Evolutionary conservation across 2,329 filamentous ascomycete species (phyloP).

Genomic region (Fonsecaea monophora): DNA sequence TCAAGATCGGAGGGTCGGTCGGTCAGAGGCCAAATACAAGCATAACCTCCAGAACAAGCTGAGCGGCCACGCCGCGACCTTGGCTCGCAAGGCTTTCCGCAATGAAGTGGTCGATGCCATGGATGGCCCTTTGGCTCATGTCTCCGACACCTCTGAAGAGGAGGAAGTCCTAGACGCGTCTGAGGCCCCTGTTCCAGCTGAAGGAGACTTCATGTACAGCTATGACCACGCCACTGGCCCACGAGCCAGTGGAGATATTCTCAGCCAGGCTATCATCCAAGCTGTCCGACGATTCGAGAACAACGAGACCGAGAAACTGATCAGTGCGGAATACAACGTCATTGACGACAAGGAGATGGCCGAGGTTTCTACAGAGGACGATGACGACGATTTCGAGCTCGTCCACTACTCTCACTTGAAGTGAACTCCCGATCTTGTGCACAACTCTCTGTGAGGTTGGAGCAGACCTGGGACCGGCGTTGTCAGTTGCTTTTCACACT

Average conservation of each 20-base stretch:
- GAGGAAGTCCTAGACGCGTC: slow-evolving; percentile 48
- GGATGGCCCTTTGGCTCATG: slow-evolving; percentile 37
- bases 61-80: slow-evolving; percentile 30
- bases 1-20: slow-evolving; percentile 23
- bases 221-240: slow-evolving; percentile 60
- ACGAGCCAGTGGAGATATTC: slow-evolving; percentile 62
- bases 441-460: background rate
- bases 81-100: slow-evolving; percentile 42
- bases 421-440: slow-evolving; percentile 16
- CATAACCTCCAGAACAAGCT: slow-evolving; percentile 30
- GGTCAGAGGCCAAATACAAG: slow-evolving; percentile 26
- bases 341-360: slow-evolving; percentile 48
- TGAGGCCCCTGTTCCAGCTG: slow-evolving; percentile 54
- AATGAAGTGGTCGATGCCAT: slow-evolving; percentile 47
- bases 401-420: slow-evolving; percentile 45
- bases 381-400: slow-evolving; percentile 53
- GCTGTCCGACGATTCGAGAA: slow-evolving; percentile 67
- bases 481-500: slow-evolving; percentile 15
- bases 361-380: slow-evolving; percentile 46
- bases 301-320: slow-evolving; percentile 65
- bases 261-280: slow-evolving; percentile 62
- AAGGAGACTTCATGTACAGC: slow-evolving; percentile 60
- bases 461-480: slow-evolving; percentile 6
- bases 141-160: slow-evolving; percentile 42
- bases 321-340: slow-evolving; percentile 66